Evolutionary conservation across 805 yeast species (phyloP), one percentile per base, ranked within the genome.

Genomic region (Lipomyces kockii): DNA sequence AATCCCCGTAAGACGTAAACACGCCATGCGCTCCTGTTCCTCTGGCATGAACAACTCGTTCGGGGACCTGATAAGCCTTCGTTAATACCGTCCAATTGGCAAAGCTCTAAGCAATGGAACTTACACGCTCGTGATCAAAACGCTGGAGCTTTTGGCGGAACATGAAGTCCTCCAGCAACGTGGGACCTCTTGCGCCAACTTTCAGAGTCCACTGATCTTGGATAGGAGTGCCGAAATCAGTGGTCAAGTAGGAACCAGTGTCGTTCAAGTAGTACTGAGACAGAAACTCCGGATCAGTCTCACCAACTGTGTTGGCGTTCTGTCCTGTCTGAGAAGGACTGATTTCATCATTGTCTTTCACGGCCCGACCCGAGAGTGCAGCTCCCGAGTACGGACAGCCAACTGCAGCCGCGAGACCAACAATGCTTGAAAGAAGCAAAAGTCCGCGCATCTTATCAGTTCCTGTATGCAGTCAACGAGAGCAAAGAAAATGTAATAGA

Each of bases 31-130:
- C 97, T 76, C 66, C 97, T 14, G 94, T 89, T 73, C 97, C 97
- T 78, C 91, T 92, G 65, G 97, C 97, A 77, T 91, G 97, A 51
- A 92, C 97, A 65, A 91, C 97, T 27, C 97, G 84, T 81, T 91
- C 97, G 14, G 97, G 97, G 71, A 91, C 89, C 59, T 56, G 59
- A 56, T 29, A n/a, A 5, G 27, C 12, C 43, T 12, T 27, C 20
- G 46, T 56, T 20, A 56, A n/a, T 25, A 56, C 59, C 17, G 43
- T 2, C 59, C 6, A 29, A 27, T 32, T 25, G 27, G 29, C 54
- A 51, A 51, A 51, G 12, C 29, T 51, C 29, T 51, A 32, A 20
- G 25, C 46, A 35, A 56, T 7, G 11, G 6, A 20, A 56, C 59
- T 29, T 56, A 56, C 59, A 79, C 97, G 83, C 80, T 91, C 97